phyloP scores from a whole-genome alignment of 352 stramenopile species.

The Phytophthora kernoviae region DNA sequence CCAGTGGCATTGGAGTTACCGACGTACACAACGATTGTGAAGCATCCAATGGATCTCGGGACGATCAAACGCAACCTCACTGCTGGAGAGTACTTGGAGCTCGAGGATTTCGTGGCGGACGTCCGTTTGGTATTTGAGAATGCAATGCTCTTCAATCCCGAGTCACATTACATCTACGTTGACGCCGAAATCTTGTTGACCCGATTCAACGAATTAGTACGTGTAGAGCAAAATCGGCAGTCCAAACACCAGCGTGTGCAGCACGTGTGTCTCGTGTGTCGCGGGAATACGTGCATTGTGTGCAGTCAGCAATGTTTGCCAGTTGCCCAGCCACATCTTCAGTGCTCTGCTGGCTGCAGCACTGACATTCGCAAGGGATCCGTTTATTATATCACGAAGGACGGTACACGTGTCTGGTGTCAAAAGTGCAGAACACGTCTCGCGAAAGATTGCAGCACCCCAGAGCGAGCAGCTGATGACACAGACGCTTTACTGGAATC shows the following conservation, averaged over 20 bases:
- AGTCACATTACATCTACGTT: constrained; percentile 78
- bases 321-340: constrained; percentile 62
- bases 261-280: constrained; percentile 66
- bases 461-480: constrained; percentile 13
- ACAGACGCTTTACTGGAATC: constrained; percentile 24
- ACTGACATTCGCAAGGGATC: constrained; percentile 79
- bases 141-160: constrained; percentile 86
- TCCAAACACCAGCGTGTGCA: constrained; percentile 48
- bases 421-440: constrained; percentile 67
- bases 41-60: constrained; percentile 92
- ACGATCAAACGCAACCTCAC: constrained; percentile 88
- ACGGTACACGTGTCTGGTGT: constrained; percentile 84
- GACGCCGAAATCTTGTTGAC: constrained; percentile 64
- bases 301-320: constrained; percentile 77
- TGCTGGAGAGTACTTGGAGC: constrained; percentile 80
- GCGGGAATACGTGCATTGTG: constrained; percentile 71
- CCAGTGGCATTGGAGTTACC: constrained; percentile 68
- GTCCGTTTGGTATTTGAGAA: constrained; percentile 91
- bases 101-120: constrained; percentile 82
- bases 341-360: constrained; percentile 79
- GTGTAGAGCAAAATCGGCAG: constrained; percentile 42
- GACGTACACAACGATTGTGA: constrained; percentile 70
- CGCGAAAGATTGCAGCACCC: constrained; percentile 32
- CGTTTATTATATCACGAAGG: constrained; percentile 73
- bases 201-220: constrained; percentile 70